A percentile compares a stretch with the other conserved stretches of the same genome.
phyloP scores from a whole-genome alignment of 2,329 filamentous ascomycete genomes.

The Pseudogymnoascus sp. region DNA sequence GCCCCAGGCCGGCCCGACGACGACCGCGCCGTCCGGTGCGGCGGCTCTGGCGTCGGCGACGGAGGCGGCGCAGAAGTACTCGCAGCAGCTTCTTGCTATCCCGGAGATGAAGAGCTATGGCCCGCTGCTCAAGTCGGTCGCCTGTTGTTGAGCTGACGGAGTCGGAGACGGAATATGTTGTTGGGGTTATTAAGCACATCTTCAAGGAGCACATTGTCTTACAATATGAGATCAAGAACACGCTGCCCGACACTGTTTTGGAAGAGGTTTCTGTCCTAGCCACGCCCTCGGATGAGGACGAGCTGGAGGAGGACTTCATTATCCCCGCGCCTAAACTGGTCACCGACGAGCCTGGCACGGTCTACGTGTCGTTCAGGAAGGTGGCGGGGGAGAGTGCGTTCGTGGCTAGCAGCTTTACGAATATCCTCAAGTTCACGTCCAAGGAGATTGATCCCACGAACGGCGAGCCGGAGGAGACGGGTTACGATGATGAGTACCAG shows the following conservation, averaged over 20 bases:
- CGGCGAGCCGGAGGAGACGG: slow-evolving; percentile 82
- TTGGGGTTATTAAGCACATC: slow-evolving; percentile 88
- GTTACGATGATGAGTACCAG: slow-evolving; percentile 97
- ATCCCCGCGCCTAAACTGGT: slow-evolving; percentile 77
- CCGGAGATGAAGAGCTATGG: slow-evolving; percentile 90
- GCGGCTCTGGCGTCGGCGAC: slow-evolving; percentile 72
- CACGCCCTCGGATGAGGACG: slow-evolving; percentile 73
- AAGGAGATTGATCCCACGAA: slow-evolving; percentile 96
- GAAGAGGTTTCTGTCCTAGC: slow-evolving; percentile 83
- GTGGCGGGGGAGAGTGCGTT: slow-evolving; percentile 68
- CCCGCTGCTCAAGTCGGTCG: slow-evolving; percentile 82
- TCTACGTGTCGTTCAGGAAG: slow-evolving; percentile 94
- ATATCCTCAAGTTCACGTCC: slow-evolving; percentile 91
- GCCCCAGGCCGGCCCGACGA: slow-evolving; percentile 71
- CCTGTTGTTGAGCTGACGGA: slow-evolving; percentile 83
- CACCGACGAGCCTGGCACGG: slow-evolving; percentile 81
- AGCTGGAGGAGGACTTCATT: slow-evolving; percentile 86
- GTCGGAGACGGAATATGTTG: slow-evolving; percentile 95
- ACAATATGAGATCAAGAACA: slow-evolving; percentile 98
- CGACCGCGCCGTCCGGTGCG: slow-evolving; percentile 60
- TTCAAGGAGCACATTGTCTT: slow-evolving; percentile 96
- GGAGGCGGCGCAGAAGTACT: slow-evolving; percentile 80
- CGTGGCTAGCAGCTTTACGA: slow-evolving; percentile 76
- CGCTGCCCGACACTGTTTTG: slow-evolving; percentile 79
- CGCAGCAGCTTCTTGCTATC: slow-evolving; percentile 78